Conservation (phyloP, 2,329 filamentous ascomycete genomes). For the Penicillium sp. region DNA sequence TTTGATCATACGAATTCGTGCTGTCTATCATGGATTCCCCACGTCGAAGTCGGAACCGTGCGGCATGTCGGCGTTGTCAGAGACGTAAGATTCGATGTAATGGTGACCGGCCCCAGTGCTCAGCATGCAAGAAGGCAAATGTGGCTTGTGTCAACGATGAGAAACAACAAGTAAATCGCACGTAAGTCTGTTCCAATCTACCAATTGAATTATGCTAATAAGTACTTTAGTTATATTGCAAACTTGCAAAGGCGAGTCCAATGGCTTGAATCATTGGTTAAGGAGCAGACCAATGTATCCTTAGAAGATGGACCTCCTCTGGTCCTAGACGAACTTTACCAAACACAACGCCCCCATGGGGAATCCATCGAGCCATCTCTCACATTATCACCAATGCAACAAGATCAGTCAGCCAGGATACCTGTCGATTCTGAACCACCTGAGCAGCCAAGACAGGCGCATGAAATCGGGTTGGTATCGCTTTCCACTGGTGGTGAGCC, state of each 20-base stretch:
- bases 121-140: conserved; percentile 46
- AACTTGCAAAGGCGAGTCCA: conserved; percentile 44
- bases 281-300: conserved; percentile 43
- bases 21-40: conserved; percentile 23
- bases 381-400: not conserved
- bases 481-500: conserved; percentile 49
- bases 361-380: not conserved
- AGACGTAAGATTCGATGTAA: conserved; percentile 54
- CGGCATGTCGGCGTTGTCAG: conserved; percentile 44
- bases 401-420: conserved; percentile 6
- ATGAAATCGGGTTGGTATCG: conserved; percentile 56
- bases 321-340: conserved; percentile 4
- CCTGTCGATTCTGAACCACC: conserved; percentile 6
- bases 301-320: conserved; percentile 28
- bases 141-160: conserved; percentile 48
- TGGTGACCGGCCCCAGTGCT: conserved; percentile 44
- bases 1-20: not conserved
- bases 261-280: conserved; percentile 51
- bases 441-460: conserved; percentile 32
- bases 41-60: conserved; percentile 32
- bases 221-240: conserved; percentile 32
- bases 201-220: not conserved
- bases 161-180: conserved; percentile 46
- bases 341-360: not conserved
- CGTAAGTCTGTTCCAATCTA: conserved; percentile 28